A percentile compares a stretch with the other conserved stretches of the same genome.
These are phyloP conservation scores for Escovopsis weberi DNA, from an alignment of 2,329 filamentous ascomycete species.

Conservation along the genomic window DNA sequence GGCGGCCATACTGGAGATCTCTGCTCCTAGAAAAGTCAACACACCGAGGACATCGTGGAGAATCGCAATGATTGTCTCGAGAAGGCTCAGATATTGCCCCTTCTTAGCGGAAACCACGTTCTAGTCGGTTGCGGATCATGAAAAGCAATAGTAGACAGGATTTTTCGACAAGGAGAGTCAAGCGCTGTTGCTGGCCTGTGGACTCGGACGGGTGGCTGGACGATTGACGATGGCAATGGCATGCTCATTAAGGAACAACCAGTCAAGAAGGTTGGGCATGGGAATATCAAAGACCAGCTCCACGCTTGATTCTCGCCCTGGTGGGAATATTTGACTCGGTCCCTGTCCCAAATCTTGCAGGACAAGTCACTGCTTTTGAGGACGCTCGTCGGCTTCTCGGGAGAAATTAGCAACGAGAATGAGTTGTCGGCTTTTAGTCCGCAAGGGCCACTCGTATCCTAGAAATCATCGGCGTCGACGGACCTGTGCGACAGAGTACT, in stretches of 20 bases:
- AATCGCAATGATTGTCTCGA: constrained; percentile 8
- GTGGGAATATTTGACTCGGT: too few relatives aligned
- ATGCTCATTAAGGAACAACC: constrained; percentile 2
- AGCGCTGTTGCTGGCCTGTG: not conserved
- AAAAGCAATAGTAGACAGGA: constrained; percentile 5
- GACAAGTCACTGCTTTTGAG: too few relatives aligned
- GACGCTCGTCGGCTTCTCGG: too few relatives aligned
- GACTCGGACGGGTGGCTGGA: constrained; percentile 1
- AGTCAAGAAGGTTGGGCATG: not conserved
- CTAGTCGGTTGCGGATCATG: constrained; percentile 9
- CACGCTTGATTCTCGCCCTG: not conserved
- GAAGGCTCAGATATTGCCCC: not conserved
- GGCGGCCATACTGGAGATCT: constrained; percentile 1
- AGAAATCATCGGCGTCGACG: too few relatives aligned
- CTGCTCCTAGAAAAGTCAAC: constrained; percentile 3
- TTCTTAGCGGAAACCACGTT: constrained; percentile 8
- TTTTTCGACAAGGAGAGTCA: not conserved
- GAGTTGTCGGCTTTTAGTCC: too few relatives aligned
- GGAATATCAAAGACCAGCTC: not conserved
- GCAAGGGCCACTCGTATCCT: too few relatives aligned
- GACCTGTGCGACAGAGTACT: too few relatives aligned
- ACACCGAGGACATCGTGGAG: constrained; percentile 18
- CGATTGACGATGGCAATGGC: constrained; percentile 1
- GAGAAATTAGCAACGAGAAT: too few relatives aligned
- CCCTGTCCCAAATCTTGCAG: too few relatives aligned